Conservation (phyloP, 2,329 filamentous ascomycete genomes). For the Pseudogymnoascus sp. region DNA sequence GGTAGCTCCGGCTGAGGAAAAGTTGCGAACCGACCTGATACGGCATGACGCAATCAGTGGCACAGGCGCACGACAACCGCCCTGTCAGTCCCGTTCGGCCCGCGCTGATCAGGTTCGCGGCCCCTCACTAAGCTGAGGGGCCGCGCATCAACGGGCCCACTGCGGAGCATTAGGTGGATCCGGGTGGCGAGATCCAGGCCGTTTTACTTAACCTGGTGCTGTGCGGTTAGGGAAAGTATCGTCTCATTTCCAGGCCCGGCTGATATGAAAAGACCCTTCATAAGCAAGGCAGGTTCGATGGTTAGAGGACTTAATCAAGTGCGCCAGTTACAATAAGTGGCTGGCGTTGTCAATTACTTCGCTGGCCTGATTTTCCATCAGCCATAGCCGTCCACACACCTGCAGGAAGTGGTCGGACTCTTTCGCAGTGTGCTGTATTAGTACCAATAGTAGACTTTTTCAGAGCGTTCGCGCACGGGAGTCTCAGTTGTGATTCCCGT, state of each 20-base stretch:
- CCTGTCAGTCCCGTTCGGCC: background rate
- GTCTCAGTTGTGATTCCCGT: no score
- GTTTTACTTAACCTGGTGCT: background rate
- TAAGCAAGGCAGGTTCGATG: background rate
- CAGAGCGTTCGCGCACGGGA: no score
- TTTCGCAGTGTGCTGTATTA: no score
- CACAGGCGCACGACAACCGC: no score
- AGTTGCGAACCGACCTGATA: no score
- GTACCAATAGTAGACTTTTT: no score
- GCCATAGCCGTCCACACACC: background rate
- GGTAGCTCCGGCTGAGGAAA: no score
- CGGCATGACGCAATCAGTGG: no score
- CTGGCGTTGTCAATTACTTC: background rate
- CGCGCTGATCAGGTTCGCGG: background rate
- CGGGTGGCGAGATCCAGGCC: background rate
- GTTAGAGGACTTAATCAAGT: background rate
- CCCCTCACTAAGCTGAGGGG: background rate
- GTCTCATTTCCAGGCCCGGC: background rate
- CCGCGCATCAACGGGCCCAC: background rate
- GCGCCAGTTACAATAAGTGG: background rate
- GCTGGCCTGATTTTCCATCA: background rate
- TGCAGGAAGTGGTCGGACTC: no score
- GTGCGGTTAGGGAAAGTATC: background rate
- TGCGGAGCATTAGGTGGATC: background rate
- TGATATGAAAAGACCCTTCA: background rate